A percentile compares a stretch with the other conserved stretches of the same genome.
Conservation (phyloP, 805 yeast genomes). For the Pichia insulana region DNA sequence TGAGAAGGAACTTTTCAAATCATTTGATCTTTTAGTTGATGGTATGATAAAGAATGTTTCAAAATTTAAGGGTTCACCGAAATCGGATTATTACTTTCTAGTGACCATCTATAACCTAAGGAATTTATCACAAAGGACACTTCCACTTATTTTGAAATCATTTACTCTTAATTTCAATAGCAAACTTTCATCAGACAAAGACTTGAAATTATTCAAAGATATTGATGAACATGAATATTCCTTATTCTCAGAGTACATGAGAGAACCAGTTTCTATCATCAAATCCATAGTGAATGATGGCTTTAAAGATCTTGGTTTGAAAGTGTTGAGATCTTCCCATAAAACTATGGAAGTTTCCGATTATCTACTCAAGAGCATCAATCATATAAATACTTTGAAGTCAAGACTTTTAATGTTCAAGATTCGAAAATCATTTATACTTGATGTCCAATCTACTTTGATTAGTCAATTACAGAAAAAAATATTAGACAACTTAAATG, state of each 20-base stretch:
- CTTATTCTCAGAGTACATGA: slow-evolving; percentile 45
- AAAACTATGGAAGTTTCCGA: slow-evolving; percentile 12
- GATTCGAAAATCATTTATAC: slow-evolving; percentile 14
- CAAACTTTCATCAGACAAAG: slow-evolving; percentile 30
- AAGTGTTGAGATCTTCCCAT: slow-evolving; percentile 34
- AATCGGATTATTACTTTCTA: slow-evolving; percentile 20
- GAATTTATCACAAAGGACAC: slow-evolving; percentile 34
- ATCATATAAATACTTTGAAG: slow-evolving; percentile 20
- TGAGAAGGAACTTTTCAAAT: slow-evolving; percentile 27
- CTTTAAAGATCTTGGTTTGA: slow-evolving; percentile 17
- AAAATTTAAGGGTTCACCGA: slow-evolving; percentile 13
- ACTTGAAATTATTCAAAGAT: slow-evolving; percentile 36
- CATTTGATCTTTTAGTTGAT: slow-evolving; percentile 33
- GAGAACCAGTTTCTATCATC: slow-evolving; percentile 36
- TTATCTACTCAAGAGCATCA: slow-evolving; percentile 20
- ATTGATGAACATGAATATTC: slow-evolving; percentile 42
- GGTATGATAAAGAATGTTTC: slow-evolving; percentile 33
- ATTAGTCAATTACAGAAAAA: slow-evolving; percentile 18
- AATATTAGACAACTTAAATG: slow-evolving; percentile 15
- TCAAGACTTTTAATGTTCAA: slow-evolving; percentile 19
- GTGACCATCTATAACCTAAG: slow-evolving; percentile 46
- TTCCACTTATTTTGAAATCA: slow-evolving; percentile 40
- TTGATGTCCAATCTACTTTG: slow-evolving; percentile 18
- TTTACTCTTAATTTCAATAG: slow-evolving; percentile 46
- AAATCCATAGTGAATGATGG: slow-evolving; percentile 34